These are phyloP conservation scores for Tricholoma bakamatsutake DNA, from an alignment of 768 basidiomycete genomes.

Conservation along the genomic window DNA sequence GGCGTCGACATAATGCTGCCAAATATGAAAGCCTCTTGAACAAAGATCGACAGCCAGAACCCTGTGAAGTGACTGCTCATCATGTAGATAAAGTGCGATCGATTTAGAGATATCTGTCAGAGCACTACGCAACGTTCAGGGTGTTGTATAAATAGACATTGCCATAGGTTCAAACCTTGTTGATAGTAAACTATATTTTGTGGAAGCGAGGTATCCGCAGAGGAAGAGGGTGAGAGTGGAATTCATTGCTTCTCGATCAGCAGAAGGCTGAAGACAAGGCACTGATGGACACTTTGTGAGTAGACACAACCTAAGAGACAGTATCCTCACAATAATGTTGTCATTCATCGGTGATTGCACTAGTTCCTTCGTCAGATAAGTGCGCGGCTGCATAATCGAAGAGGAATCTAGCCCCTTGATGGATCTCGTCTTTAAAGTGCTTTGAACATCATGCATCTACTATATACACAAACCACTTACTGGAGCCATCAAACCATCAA, in stretches of 20 bases:
- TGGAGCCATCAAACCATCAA: conserved; percentile 70
- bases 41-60: conserved; percentile 84
- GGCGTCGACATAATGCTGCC: conserved; percentile 92
- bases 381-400: conserved; percentile 72
- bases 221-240: conserved; percentile 74
- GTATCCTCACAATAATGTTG: neutral
- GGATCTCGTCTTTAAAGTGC: conserved; percentile 53
- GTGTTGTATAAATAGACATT: neutral
- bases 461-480: conserved; percentile 33
- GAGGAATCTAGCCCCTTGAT: conserved; percentile 67
- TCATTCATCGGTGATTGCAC: conserved; percentile 19
- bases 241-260: conserved; percentile 48
- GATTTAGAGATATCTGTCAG: conserved; percentile 85
- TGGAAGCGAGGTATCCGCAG: conserved; percentile 76
- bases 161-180: conserved; percentile 43
- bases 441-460: neutral
- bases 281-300: conserved; percentile 58
- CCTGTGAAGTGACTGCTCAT: conserved; percentile 59
- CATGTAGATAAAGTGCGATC: conserved; percentile 69
- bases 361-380: conserved; percentile 63
- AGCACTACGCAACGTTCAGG: conserved; percentile 37
- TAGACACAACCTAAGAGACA: conserved; percentile 15
- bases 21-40: conserved; percentile 85
- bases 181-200: conserved; percentile 72
- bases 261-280: conserved; percentile 54